Evolutionary conservation across 305 asterid genomes (phyloP).

Genomic region (Solanum hybrid): DNA sequence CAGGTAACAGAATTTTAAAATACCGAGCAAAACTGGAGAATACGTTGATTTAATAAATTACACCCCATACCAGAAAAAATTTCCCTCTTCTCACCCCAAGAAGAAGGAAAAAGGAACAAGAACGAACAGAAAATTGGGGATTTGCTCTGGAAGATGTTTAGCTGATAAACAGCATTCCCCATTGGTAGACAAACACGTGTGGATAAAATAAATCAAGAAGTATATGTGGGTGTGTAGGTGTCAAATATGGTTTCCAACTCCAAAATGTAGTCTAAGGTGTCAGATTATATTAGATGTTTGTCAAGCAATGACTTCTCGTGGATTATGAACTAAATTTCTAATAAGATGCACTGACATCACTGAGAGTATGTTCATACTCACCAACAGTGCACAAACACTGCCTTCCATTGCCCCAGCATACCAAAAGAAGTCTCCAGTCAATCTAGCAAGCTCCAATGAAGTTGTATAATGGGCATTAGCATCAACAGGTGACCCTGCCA

Average conservation of each 20-base stretch:
- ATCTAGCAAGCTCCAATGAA: slow-evolving; percentile 85
- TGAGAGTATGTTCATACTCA: slow-evolving; percentile 25
- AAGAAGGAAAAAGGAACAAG: background rate
- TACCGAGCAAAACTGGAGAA: background rate
- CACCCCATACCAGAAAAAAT: background rate
- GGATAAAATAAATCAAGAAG: background rate
- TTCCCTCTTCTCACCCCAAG: background rate
- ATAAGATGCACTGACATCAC: background rate
- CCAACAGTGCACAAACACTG: slow-evolving; percentile 91
- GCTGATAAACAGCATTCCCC: background rate
- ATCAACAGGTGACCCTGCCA: slow-evolving; percentile 98
- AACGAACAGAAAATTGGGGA: background rate
- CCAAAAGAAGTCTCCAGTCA: slow-evolving; percentile 96
- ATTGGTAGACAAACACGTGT: background rate
- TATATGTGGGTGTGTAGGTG: background rate
- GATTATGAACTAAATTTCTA: background rate
- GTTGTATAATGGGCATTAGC: slow-evolving; percentile 95
- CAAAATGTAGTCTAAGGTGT: background rate
- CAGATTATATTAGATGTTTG: background rate
- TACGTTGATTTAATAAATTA: background rate
- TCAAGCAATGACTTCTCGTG: background rate
- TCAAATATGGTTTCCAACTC: background rate
- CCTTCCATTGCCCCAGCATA: slow-evolving; percentile 99
- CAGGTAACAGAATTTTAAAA: background rate
- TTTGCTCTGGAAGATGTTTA: background rate